Percentiles rank a stretch among this genome's conserved stretches.
Evolutionary conservation across 1,139 yeast species (phyloP).

Genomic region (Debaryomyces sp.): DNA sequence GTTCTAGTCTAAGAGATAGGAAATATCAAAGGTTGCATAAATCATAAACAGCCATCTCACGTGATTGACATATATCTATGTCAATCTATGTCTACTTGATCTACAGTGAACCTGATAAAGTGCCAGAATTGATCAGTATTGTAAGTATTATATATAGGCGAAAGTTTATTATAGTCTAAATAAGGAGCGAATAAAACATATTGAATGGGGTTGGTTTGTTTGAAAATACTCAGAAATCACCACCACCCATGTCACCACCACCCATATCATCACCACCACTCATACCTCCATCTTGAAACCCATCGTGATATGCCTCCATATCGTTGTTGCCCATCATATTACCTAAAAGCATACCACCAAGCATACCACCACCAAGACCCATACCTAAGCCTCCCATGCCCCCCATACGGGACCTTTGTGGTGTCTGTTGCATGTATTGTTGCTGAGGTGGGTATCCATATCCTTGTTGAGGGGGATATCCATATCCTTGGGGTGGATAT

Average conservation of each 20-base stretch:
- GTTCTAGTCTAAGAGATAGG: too few relatives aligned
- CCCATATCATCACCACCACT: constrained; percentile 33
- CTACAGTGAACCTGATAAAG: too few relatives aligned
- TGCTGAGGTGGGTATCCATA: constrained; percentile 11
- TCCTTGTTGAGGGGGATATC: too few relatives aligned
- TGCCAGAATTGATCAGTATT: background rate
- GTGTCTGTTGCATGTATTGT: constrained; percentile 18
- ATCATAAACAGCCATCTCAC: too few relatives aligned
- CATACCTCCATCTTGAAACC: constrained; percentile 22
- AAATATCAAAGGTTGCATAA: too few relatives aligned
- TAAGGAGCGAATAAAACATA: background rate
- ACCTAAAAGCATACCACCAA: constrained; percentile 72
- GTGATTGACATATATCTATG: too few relatives aligned
- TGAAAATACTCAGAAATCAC: constrained; percentile 19
- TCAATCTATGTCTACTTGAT: too few relatives aligned
- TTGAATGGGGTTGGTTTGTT: too few relatives aligned
- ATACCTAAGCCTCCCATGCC: constrained; percentile 52
- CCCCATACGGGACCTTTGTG: constrained; percentile 11
- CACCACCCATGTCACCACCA: constrained; percentile 30
- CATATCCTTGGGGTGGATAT: constrained; percentile 17
- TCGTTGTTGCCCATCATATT: constrained; percentile 40
- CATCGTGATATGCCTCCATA: constrained; percentile 25
- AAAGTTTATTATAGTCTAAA: background rate
- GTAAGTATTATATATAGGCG: background rate
- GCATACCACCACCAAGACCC: constrained; percentile 81